Percentiles rank a stretch among this genome's conserved stretches.
phyloP scores from a whole-genome alignment of 2,329 filamentous ascomycete species.

The Onygenales sp. region DNA sequence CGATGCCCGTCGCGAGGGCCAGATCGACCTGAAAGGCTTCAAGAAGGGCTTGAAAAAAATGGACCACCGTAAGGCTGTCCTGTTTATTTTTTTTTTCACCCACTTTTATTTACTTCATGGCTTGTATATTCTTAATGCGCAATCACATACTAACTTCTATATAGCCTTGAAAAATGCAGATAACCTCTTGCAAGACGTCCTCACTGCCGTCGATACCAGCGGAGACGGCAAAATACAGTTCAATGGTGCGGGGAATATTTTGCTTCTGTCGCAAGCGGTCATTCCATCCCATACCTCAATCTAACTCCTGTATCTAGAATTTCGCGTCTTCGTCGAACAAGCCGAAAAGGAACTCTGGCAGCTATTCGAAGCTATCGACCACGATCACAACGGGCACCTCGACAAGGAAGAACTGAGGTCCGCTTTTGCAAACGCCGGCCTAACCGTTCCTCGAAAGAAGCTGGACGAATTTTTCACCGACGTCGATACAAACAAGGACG shows the following conservation, averaged over 20 bases:
- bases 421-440: conserved; percentile 69
- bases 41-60: conserved; percentile 78
- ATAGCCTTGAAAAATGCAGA: conserved; percentile 84
- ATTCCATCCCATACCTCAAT: neutral
- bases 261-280: conserved; percentile 4
- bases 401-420: conserved; percentile 73
- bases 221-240: conserved; percentile 86
- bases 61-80: conserved; percentile 66
- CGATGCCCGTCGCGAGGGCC: conserved; percentile 65
- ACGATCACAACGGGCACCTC: conserved; percentile 72
- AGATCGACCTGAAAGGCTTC: conserved; percentile 74
- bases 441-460: conserved; percentile 67
- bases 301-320: conserved; percentile 50
- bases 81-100: conserved; percentile 4
- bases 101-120: conserved; percentile 14
- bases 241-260: conserved; percentile 52
- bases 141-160: conserved; percentile 6
- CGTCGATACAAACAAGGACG: conserved; percentile 83
- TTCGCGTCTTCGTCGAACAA: conserved; percentile 74
- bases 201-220: conserved; percentile 75
- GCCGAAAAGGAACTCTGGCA: conserved; percentile 74
- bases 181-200: conserved; percentile 68
- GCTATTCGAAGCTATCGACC: conserved; percentile 81
- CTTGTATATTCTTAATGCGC: neutral
- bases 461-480: conserved; percentile 80